A percentile compares a stretch with the other conserved stretches of the same genome.
Evolutionary conservation across 192 early-diverging fungal genomes (phyloP).

Genomic region (Coemansia sp.): DNA sequence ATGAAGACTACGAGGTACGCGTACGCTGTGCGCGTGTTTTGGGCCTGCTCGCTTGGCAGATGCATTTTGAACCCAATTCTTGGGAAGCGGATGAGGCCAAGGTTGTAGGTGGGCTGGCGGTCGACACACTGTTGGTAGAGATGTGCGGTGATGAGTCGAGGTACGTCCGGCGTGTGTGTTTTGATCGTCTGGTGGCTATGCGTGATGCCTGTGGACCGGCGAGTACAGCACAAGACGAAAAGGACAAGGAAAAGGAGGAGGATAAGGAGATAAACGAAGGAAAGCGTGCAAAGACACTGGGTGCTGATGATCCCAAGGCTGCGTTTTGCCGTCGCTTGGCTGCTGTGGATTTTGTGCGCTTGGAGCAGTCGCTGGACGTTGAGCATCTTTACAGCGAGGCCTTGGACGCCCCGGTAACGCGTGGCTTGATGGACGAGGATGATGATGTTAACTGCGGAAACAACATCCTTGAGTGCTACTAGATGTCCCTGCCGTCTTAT

Average conservation of each 20-base stretch:
- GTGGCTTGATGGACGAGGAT: constrained; percentile 38
- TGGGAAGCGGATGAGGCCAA: no score
- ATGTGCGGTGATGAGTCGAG: constrained; percentile 47
- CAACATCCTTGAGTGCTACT: constrained; percentile 52
- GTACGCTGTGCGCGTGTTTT: constrained; percentile 29
- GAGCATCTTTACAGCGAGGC: constrained; percentile 52
- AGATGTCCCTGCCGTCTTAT: no score
- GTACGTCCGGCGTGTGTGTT: constrained; percentile 40
- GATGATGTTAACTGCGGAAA: constrained; percentile 42
- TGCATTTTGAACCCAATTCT: no score
- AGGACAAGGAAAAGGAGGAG: no score
- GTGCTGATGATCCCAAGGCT: neutral
- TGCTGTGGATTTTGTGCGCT: constrained; percentile 24
- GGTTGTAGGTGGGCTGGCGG: no score
- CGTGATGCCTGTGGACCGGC: no score
- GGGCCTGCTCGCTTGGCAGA: constrained; percentile 10
- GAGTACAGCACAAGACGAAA: no score
- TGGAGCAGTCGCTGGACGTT: constrained; percentile 28
- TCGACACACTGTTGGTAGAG: constrained; percentile 28
- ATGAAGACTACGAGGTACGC: constrained; percentile 50
- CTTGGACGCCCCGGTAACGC: constrained; percentile 40
- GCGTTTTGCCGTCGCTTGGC: constrained; percentile 18
- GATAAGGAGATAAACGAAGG: neutral
- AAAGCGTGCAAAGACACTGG: neutral
- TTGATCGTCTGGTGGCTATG: constrained; percentile 22